phyloP scores from a whole-genome alignment of 306 rosid species.

The Dalbergia cultrata region DNA sequence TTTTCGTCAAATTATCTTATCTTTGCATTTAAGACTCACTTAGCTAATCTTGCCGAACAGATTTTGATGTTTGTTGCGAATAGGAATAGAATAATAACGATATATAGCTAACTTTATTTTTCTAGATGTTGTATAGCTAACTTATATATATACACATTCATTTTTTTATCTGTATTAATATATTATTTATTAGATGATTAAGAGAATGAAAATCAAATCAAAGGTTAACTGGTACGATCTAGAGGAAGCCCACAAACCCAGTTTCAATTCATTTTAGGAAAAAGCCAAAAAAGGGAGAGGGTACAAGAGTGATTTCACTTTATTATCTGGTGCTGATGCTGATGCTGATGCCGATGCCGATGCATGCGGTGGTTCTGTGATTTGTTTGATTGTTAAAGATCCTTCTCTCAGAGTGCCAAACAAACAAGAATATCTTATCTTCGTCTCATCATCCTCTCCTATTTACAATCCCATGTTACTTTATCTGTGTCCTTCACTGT shows the following conservation, averaged over 20 bases:
- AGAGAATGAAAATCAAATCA: too few relatives aligned
- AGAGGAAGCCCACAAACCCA: background rate
- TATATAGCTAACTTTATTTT: too few relatives aligned
- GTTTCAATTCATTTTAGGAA: background rate
- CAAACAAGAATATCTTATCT: conserved; percentile 60
- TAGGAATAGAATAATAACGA: too few relatives aligned
- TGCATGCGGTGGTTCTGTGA: conserved; percentile 14
- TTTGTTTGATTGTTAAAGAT: background rate
- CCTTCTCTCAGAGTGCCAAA: background rate
- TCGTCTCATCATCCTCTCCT: conserved; percentile 32
- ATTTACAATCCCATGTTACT: background rate
- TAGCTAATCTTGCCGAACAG: too few relatives aligned
- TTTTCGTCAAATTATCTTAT: too few relatives aligned
- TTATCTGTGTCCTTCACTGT: conserved; percentile 8
- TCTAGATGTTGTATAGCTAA: too few relatives aligned
- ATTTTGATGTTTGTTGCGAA: too few relatives aligned
- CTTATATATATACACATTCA: too few relatives aligned
- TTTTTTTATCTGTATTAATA: too few relatives aligned
- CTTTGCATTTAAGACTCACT: too few relatives aligned
- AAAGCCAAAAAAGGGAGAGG: background rate
- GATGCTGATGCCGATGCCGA: conserved; percentile 10
- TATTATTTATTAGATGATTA: too few relatives aligned
- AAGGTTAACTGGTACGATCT: background rate
- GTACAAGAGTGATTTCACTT: conserved; percentile 42
- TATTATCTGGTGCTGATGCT: conserved; percentile 3